Evolutionary conservation across 805 yeast species (phyloP), one percentile per base, ranked within the genome.

Genomic region (Teunomyces pallodes): DNA sequence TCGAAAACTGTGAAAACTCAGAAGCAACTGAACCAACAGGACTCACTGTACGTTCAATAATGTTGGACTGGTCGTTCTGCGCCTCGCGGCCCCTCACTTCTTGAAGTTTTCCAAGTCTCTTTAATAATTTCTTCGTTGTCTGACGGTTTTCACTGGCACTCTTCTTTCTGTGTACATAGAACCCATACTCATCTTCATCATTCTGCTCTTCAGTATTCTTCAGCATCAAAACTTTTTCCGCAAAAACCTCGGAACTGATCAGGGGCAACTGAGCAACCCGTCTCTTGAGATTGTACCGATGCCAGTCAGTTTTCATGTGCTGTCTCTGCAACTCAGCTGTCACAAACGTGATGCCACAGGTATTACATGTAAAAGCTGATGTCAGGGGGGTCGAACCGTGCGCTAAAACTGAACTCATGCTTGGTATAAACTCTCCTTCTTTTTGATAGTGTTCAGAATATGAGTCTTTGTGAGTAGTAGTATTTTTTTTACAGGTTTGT

Each of bases 241-340:
- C 87, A 66, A 74, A 74, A n/a, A 66, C 57, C n/a, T 66, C 75
- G 42, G 76, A 76, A 45, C 69, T 65, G 26, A 75, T 70, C 13
- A 75, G 61, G 2, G 80, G 78, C 54, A 75, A 62, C 50, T 69
- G 70, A 0, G 97, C 96, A 29, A 94, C 96, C 59, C 96, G 80
- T 70, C 99, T 82, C 64, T 94, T 94, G 61, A 94, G 77, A 61
- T 94, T 94, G 67, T 94, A 94, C 53, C 99, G 79, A 64, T 94
- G 99, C 99, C 99, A 94, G 48, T 94, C 99, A 2, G 96, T 84
- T 64, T 88, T 90, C 99, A 94, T 94, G 65, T 94, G 99, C 54
- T 78, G 79, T 53, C 98, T 77, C 70, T 94, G 99, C 49, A 84
- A 75, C 53, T 85, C 94, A n/a, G 96, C 85, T 32, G 84, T 75